These are phyloP conservation scores for Gossypium mustelinum DNA, from an alignment of 345 rosid species.

Conservation along the genomic window DNA sequence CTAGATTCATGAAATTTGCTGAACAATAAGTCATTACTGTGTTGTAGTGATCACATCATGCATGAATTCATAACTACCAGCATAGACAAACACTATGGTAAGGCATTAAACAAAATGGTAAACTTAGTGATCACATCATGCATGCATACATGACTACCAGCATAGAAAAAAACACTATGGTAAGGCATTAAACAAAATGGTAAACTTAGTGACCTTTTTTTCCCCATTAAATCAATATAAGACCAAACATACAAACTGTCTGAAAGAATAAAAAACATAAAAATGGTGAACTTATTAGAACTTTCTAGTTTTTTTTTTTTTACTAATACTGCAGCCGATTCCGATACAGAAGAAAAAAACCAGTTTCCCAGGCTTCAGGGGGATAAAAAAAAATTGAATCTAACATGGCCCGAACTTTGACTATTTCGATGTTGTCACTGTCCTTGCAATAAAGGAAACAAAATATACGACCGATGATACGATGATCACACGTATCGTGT, in stretches of 20 bases:
- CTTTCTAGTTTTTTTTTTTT: conserved; percentile 19
- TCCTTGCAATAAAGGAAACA: conserved; percentile 17
- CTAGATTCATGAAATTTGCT: not conserved
- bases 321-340: conserved; percentile 37
- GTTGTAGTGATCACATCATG: not conserved
- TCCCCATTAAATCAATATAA: conserved; percentile 44
- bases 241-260: conserved; percentile 37
- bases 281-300: conserved; percentile 28
- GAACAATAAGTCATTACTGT: too few species aligned
- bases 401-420: conserved; percentile 18
- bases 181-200: not conserved
- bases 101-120: not conserved
- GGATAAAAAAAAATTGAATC: conserved; percentile 19
- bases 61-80: not conserved
- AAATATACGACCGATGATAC: not conserved
- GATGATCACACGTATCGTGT: not conserved
- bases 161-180: not conserved
- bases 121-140: not conserved
- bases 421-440: conserved; percentile 16
- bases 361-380: conserved; percentile 26
- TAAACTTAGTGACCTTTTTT: conserved; percentile 15
- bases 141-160: not conserved
- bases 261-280: conserved; percentile 39
- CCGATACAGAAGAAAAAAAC: conserved; percentile 1
- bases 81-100: not conserved